These are phyloP conservation scores for Phyllosticta ampelicida DNA, from an alignment of 2,329 filamentous ascomycete species.

Conservation along the genomic window DNA sequence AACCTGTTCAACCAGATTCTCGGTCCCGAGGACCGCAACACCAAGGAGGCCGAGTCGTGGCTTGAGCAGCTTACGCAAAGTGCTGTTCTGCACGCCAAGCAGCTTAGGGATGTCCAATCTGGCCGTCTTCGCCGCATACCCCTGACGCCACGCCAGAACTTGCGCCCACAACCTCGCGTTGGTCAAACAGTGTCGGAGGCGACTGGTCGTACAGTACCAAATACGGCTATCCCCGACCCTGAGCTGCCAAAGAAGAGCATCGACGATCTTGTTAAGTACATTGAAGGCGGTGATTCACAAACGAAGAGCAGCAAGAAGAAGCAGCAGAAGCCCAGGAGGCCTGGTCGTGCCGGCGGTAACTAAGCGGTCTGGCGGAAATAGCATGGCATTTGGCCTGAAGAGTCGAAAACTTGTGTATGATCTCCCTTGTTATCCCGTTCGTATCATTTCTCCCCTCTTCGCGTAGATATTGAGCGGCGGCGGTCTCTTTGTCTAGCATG, in stretches of 20 bases:
- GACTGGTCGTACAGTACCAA: conserved; percentile 27
- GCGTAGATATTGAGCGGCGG: not conserved
- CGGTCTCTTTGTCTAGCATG: not conserved
- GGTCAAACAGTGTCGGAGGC: conserved; percentile 45
- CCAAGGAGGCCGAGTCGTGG: conserved; percentile 95
- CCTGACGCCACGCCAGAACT: conserved; percentile 50
- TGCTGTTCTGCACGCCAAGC: conserved; percentile 87
- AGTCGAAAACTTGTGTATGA: not conserved
- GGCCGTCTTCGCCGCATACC: conserved; percentile 62
- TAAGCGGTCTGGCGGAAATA: not conserved
- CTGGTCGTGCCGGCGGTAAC: conserved; percentile 9
- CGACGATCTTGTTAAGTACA: conserved; percentile 87
- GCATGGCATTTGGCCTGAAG: not conserved
- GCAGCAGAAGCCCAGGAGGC: conserved; percentile 10
- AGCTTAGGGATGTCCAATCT: conserved; percentile 73
- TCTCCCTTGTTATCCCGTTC: not conserved
- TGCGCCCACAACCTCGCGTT: conserved; percentile 53
- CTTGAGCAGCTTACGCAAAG: conserved; percentile 92
- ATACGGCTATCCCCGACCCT: conserved; percentile 16
- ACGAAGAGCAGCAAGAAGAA: conserved; percentile 8
- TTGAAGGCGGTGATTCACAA: conserved; percentile 55
- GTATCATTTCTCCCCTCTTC: not conserved
- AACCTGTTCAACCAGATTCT: conserved; percentile 87
- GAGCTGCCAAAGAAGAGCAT: conserved; percentile 58
- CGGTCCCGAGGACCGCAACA: conserved; percentile 87